Conservation (phyloP, 495 filamentous ascomycete species). For the Glutinoglossum americanum region DNA sequence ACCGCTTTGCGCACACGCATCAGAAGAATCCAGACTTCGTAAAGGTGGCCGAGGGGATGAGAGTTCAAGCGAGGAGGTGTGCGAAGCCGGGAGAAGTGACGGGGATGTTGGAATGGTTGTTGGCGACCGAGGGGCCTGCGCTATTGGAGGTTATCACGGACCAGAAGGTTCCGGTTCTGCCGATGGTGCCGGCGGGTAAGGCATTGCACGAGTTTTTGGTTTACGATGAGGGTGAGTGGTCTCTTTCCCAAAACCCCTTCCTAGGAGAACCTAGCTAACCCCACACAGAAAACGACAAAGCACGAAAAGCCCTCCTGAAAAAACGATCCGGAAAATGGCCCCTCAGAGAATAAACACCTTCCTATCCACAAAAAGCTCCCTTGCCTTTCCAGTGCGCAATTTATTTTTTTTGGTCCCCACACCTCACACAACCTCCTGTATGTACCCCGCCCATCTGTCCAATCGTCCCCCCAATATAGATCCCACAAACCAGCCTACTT, state of each 20-base stretch:
- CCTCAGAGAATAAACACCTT: not conserved
- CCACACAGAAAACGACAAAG: constrained; percentile 44
- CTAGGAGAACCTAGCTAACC: not conserved
- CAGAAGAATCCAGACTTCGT: constrained; percentile 77
- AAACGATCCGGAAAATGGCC: constrained; percentile 31
- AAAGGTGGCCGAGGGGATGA: constrained; percentile 69
- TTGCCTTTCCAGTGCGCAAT: too few relatives aligned
- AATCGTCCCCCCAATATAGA: too few relatives aligned
- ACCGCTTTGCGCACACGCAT: constrained; percentile 80
- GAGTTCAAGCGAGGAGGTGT: constrained; percentile 43
- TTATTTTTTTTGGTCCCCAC: too few relatives aligned
- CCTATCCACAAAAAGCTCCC: too few relatives aligned
- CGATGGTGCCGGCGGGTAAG: constrained; percentile 80
- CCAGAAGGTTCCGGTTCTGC: constrained; percentile 94
- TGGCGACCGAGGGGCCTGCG: constrained; percentile 33
- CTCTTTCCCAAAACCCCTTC: not conserved
- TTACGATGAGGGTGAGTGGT: constrained; percentile 52
- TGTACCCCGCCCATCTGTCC: too few relatives aligned
- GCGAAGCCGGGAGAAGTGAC: constrained; percentile 48
- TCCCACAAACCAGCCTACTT: too few relatives aligned
- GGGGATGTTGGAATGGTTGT: constrained; percentile 68
- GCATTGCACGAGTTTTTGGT: constrained; percentile 85
- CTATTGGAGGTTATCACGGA: constrained; percentile 24
- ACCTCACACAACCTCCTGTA: too few relatives aligned
- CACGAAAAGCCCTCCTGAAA: constrained; percentile 49